Evolutionary conservation across 192 early-diverging fungal genomes (phyloP).

Genomic region (Phlyctochytrium arcticum): DNA sequence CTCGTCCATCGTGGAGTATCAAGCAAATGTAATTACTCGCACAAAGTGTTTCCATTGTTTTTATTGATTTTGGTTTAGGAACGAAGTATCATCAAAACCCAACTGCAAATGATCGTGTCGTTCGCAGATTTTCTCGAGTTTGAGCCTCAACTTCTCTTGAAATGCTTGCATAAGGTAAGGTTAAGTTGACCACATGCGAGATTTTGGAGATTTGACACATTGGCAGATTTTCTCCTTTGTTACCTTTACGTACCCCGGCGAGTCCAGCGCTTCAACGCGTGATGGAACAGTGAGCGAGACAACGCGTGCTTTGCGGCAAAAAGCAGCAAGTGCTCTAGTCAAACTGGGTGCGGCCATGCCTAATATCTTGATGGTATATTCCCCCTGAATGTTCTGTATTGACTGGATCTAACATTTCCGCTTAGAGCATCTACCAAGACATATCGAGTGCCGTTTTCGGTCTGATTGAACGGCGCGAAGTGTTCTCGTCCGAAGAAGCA

Average conservation of each 20-base stretch:
- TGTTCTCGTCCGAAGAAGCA: conserved; percentile 12
- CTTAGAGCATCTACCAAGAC: conserved; percentile 9
- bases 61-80: no score
- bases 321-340: conserved; percentile 31
- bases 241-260: conserved; percentile 30
- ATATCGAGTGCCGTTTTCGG: conserved; percentile 4
- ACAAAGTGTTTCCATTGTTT: no score
- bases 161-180: conserved; percentile 30
- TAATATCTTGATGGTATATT: conserved; percentile 31
- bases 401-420: neutral
- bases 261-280: conserved; percentile 9
- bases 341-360: conserved; percentile 38
- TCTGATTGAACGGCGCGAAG: neutral
- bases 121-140: conserved; percentile 25
- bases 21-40: no score
- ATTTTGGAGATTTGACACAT: no score
- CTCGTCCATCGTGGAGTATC: conserved; percentile 7
- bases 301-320: conserved; percentile 24
- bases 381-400: neutral
- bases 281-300: conserved; percentile 20
- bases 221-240: conserved; percentile 33
- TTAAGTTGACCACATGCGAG: no score
- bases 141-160: conserved; percentile 11
- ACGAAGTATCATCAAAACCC: conserved; percentile 4
- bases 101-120: conserved; percentile 22